Evolutionary conservation across 441 rosid genomes (phyloP), one percentile per base, ranked within the genome.

Genomic region (Manihot esculenta): DNA sequence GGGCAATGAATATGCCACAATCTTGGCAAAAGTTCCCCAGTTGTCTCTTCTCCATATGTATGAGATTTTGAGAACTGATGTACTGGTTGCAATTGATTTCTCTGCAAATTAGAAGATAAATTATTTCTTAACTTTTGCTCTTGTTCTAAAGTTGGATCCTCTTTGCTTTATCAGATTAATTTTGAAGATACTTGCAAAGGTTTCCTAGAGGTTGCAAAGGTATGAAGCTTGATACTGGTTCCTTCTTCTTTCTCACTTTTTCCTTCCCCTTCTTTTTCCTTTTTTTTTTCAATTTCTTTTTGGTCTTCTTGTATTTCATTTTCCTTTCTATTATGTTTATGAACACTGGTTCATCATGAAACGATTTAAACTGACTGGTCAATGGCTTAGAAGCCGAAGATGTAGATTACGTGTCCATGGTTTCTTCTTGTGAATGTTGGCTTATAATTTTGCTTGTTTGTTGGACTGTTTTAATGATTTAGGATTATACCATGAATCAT

Each of bases 131-230:
- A 58, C n/a, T 60, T 66, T 69, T 27, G 35, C 27, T 74, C n/a
- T 30, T 56, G 23, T 59, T 72, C 56, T 48, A 51, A 76, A 73
- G 51, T 62, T 45, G 63, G 23, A 58, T 51, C 65, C 69, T 79
- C 56, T 64, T 76, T 38, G 45, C 71, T 71, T 85, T 62, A 61
- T 64, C 85, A 93, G 98, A 94, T 96, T 60, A 96, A 90, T 75
- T 96, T 96, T 86, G 99, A 96, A 86, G 99, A 96, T 85, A 87
- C 98, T 21, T 96, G 97, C 92, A 96, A 93, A 90, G 98, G 99
- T 69, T 96, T 96, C 80, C 84, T 90, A 54, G 98, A 96, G 83
- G 98, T 96, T 79, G 94, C 97, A 42, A 96, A 93, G 98, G 99
- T 96, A 78, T 63, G 57, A 69, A 76, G 35, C 23, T 64, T 63